These are phyloP conservation scores for Cercospora sp. DNA, from an alignment of 2,329 filamentous ascomycete genomes.

Conservation along the genomic window DNA sequence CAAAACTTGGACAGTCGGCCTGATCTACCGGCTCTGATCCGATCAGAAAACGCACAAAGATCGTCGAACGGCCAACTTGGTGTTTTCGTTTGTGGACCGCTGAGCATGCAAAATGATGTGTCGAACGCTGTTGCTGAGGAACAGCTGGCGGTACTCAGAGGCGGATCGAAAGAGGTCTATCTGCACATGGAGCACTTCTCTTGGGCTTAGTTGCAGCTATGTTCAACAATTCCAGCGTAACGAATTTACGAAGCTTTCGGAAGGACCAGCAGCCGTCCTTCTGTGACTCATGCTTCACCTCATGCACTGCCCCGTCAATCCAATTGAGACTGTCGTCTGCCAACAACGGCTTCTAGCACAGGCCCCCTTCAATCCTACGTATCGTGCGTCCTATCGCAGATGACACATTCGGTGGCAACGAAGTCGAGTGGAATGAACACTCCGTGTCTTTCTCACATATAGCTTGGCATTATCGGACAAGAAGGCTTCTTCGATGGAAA, in stretches of 20 bases:
- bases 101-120: constrained; percentile 51
- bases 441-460: neutral
- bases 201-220: constrained; percentile 37
- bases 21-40: constrained; percentile 35
- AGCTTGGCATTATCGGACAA: neutral
- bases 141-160: constrained; percentile 42
- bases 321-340: neutral
- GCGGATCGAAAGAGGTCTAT: constrained; percentile 40
- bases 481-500: neutral
- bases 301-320: neutral
- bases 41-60: constrained; percentile 25
- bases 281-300: neutral
- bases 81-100: constrained; percentile 48
- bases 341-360: neutral
- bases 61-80: constrained; percentile 27
- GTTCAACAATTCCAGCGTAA: neutral
- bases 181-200: constrained; percentile 52
- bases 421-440: too few species aligned
- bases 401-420: neutral
- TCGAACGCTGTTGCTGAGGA: constrained; percentile 48
- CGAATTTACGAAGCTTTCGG: neutral
- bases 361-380: neutral
- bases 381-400: neutral
- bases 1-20: constrained; percentile 34
- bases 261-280: neutral